phyloP scores from a whole-genome alignment of 768 basidiomycete genomes.

The Scleroderma citrinum region DNA sequence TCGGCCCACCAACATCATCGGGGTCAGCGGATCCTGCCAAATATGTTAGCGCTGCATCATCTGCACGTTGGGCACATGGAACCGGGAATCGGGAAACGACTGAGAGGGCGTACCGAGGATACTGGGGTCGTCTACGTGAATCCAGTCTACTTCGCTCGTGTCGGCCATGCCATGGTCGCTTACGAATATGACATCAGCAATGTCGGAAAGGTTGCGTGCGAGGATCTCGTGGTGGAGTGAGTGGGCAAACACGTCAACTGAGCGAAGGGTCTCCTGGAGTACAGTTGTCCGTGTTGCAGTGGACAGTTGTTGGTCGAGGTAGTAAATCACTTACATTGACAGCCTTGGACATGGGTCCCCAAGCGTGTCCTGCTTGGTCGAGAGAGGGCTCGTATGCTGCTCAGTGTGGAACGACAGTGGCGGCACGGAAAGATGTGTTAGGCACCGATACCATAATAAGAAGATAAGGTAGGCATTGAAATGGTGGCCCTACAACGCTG shows the following conservation, averaged over 20 bases:
- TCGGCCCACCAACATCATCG: not conserved
- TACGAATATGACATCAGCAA: constrained; percentile 87
- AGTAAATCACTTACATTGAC: constrained; percentile 54
- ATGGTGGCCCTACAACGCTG: not conserved
- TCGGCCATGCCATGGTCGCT: constrained; percentile 91
- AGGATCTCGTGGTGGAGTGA: constrained; percentile 58
- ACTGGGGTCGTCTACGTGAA: constrained; percentile 62
- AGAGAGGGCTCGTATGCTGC: constrained; percentile 79
- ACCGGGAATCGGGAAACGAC: not conserved
- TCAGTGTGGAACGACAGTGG: not conserved
- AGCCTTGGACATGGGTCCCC: constrained; percentile 59
- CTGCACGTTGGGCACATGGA: constrained; percentile 1
- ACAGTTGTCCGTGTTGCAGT: not conserved
- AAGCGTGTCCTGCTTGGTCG: constrained; percentile 77
- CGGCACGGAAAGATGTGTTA: not conserved
- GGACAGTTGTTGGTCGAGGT: constrained; percentile 31
- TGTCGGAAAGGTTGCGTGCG: constrained; percentile 69
- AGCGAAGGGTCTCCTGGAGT: constrained; percentile 51
- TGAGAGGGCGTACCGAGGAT: constrained; percentile 19
- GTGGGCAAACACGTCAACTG: constrained; percentile 71
- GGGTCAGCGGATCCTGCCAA: not conserved
- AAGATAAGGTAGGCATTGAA: not conserved
- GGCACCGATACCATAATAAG: constrained; percentile 1
- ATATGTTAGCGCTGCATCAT: constrained; percentile 8
- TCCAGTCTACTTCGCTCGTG: constrained; percentile 67